Base-by-base conservation (phyloP, 2,329 filamentous ascomycete genomes). In the Ophiognomonia clavigignenti-juglandacearum region DNA sequence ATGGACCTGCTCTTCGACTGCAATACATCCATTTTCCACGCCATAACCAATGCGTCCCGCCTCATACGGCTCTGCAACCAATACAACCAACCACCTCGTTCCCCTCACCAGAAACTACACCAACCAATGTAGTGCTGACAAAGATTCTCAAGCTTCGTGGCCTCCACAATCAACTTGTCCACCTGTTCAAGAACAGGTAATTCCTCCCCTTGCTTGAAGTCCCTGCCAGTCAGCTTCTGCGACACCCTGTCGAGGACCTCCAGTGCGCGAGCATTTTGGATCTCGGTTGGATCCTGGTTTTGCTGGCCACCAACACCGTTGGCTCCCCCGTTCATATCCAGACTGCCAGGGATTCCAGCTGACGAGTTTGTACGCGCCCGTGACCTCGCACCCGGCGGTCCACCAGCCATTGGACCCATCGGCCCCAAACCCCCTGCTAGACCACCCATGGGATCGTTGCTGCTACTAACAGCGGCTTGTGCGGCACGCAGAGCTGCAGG, bases 61-160 rank as follows among this genome's bases (percentile, higher is more conserved):
- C 16, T 16, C n/a, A 31, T 24, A n/a, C n/a, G n/a, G n/a, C n/a
- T n/a, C n/a, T n/a, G n/a, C n/a, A n/a, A n/a, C n/a, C n/a, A n/a
- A n/a, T n/a, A n/a, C n/a, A n/a, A n/a, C n/a, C n/a, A n/a, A n/a
- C n/a, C n/a, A n/a, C n/a, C n/a, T n/a, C n/a, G 7, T 18, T 34
- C 24, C 7, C n/a, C 24, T 62, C 68, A 97, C 92, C 92, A 97
- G 77, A 96, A 97, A 68, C 88, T 95, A 70, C 92, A 97, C 92
- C 92, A 97, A 54, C 93, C 93, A 59, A 97, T 96, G 65, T 96
- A 98, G 72, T 97, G 93, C 74, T 97, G 93, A 64, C 93, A 98
- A 52, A 98, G 73, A 65, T 97, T 97, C 77, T 97, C 93, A 58
- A 97, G 74, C 62, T 93, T 96, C 6, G 93, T 98, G 19, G 93